Percentiles rank a stretch among this genome's conserved stretches.
Conservation (phyloP, 495 filamentous ascomycete genomes). For the Penicillium riverlandense region DNA sequence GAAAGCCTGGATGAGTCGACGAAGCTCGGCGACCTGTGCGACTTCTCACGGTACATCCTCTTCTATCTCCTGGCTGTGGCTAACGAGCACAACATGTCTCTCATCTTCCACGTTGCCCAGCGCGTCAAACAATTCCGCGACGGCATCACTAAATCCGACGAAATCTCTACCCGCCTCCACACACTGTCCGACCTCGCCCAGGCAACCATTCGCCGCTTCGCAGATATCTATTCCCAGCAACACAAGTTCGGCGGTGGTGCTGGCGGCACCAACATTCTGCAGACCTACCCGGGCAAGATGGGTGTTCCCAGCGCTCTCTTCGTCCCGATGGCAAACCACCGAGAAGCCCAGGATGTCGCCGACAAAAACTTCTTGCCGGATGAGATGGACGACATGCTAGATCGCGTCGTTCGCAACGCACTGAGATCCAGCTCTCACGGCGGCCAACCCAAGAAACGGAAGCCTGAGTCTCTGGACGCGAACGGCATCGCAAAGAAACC, state of each 20-base stretch:
- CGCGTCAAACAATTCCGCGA: slow-evolving; percentile 87
- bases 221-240: slow-evolving; percentile 49
- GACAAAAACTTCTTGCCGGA: slow-evolving; percentile 77
- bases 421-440: slow-evolving; percentile 34
- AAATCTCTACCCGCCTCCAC: slow-evolving; percentile 56
- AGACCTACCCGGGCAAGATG: slow-evolving; percentile 75
- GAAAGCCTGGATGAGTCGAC: slow-evolving; percentile 39
- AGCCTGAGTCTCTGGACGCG: slow-evolving; percentile 30
- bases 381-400: slow-evolving; percentile 69
- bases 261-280: slow-evolving; percentile 66
- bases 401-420: slow-evolving; percentile 50
- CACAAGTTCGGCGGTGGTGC: slow-evolving; percentile 48
- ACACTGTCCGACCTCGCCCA: slow-evolving; percentile 85
- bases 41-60: slow-evolving; percentile 78
- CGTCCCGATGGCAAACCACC: slow-evolving; percentile 62
- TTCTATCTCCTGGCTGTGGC: slow-evolving; percentile 82
- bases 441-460: slow-evolving; percentile 38
- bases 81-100: slow-evolving; percentile 74
- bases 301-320: slow-evolving; percentile 75
- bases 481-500: slow-evolving; percentile 38
- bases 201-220: slow-evolving; percentile 72
- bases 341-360: slow-evolving; percentile 73
- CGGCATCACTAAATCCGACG: slow-evolving; percentile 52
- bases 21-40: slow-evolving; percentile 60
- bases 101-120: slow-evolving; percentile 90